phyloP scores from a whole-genome alignment of 306 rosid species.

The Rubus parviflorus region DNA sequence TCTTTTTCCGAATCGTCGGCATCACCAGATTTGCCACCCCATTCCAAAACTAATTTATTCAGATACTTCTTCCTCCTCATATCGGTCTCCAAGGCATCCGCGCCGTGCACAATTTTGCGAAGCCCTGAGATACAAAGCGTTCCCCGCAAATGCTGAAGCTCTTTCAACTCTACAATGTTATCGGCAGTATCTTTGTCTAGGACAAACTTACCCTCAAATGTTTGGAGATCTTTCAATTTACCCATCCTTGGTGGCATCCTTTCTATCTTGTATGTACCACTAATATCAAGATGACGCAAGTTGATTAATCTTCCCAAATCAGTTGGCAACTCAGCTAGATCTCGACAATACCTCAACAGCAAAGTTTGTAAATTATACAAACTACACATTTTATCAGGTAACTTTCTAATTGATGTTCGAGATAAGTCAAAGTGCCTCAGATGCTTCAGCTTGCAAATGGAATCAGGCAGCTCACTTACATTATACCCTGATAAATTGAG shows the following conservation, averaged over 20 bases:
- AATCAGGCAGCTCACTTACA: background rate
- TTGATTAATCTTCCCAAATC: background rate
- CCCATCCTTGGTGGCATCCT: conserved; percentile 1
- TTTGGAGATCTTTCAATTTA: background rate
- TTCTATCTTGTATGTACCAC: background rate
- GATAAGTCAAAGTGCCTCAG: background rate
- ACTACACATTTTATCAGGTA: background rate
- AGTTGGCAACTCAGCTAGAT: background rate
- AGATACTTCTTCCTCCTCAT: background rate
- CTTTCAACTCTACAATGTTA: background rate
- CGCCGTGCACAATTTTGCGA: background rate
- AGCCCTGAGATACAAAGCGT: conserved; percentile 12
- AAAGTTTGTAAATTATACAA: conserved; percentile 17
- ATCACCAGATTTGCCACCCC: background rate
- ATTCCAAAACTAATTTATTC: conserved; percentile 2
- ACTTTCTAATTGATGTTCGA: background rate
- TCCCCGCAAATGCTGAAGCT: conserved; percentile 4
- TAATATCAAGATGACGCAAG: conserved; percentile 4
- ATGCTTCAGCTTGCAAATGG: background rate
- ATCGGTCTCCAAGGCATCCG: conserved; percentile 15
- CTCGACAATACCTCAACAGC: background rate
- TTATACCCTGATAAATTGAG: background rate
- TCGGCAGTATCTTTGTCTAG: background rate
- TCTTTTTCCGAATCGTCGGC: background rate
- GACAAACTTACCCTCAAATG: background rate